Percentiles rank a stretch among this genome's conserved stretches.
Evolutionary conservation across 1,284 basidiomycete genomes (phyloP).

Genomic region (Rhodotorula mucilaginosa): DNA sequence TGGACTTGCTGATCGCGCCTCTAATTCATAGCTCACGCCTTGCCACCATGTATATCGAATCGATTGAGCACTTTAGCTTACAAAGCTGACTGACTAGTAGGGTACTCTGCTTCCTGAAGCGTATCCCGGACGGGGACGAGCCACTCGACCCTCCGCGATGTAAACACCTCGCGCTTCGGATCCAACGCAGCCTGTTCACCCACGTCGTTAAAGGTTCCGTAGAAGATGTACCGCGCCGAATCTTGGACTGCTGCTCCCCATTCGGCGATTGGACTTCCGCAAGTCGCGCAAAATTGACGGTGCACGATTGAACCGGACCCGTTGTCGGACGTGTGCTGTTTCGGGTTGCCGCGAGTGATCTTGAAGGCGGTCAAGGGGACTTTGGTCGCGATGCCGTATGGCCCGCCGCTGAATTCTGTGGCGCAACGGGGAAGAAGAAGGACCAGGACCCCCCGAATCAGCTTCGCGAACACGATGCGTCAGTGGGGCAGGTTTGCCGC

Average conservation of each 20-base stretch:
- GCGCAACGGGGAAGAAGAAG: too few species aligned
- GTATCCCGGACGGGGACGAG: not conserved
- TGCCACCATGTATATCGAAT: too few species aligned
- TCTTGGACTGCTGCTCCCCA: not conserved
- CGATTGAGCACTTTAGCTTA: too few species aligned
- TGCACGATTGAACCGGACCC: slow-evolving; percentile 1
- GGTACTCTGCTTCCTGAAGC: not conserved
- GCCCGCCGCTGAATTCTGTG: slow-evolving; percentile 1
- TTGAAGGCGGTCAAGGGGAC: not conserved
- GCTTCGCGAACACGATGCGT: too few species aligned
- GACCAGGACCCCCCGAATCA: too few species aligned
- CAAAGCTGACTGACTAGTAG: too few species aligned
- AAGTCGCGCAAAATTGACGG: slow-evolving; percentile 4
- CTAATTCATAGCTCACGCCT: too few species aligned
- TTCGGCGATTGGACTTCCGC: slow-evolving; percentile 1
- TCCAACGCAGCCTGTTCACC: not conserved
- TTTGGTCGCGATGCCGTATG: slow-evolving; percentile 1
- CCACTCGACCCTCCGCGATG: not conserved
- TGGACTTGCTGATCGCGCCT: too few species aligned
- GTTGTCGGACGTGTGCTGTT: not conserved
- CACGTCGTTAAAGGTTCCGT: slow-evolving; percentile 1
- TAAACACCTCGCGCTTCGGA: slow-evolving; percentile 10
- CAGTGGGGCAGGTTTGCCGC: too few species aligned
- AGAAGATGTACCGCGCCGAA: not conserved
- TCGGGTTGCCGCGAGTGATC: not conserved